Conservation (phyloP, 331 rosid species). For the Erythrophleum ivorense region DNA sequence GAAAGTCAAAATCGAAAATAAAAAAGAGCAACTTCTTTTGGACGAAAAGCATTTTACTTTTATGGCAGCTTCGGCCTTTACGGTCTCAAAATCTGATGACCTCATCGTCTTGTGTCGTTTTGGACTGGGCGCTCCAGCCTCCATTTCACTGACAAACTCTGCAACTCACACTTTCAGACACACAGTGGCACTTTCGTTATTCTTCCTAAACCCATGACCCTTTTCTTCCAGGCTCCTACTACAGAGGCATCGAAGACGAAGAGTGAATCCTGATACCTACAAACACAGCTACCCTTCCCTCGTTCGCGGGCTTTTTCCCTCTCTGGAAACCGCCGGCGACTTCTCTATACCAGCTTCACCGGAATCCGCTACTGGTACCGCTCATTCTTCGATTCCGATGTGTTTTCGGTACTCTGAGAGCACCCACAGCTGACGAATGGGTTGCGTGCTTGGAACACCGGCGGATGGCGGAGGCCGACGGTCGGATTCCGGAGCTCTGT, state of each 20-base stretch:
- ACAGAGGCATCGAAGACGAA: neutral
- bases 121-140: slow-evolving; percentile 20
- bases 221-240: neutral
- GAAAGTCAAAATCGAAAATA: neutral
- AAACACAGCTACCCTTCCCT: neutral
- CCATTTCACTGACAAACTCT: slow-evolving; percentile 40
- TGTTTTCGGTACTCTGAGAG: slow-evolving; percentile 25
- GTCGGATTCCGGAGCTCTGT: slow-evolving; percentile 27
- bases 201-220: slow-evolving; percentile 31
- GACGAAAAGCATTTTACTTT: slow-evolving; percentile 27
- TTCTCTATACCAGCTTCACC: neutral
- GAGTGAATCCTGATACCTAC: neutral
- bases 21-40: slow-evolving; percentile 13
- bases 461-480: slow-evolving; percentile 23
- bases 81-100: neutral
- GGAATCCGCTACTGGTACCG: neutral
- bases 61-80: slow-evolving; percentile 6
- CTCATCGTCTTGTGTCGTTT: slow-evolving; percentile 27
- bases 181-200: slow-evolving; percentile 54
- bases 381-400: slow-evolving; percentile 40
- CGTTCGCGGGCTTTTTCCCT: neutral
- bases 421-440: slow-evolving; percentile 61
- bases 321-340: neutral
- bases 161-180: neutral
- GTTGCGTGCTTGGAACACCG: slow-evolving; percentile 66